Evolutionary conservation across 192 early-diverging fungal species (phyloP), one percentile per base, ranked within the genome.

Genomic region (Lobosporangium transversale): DNA sequence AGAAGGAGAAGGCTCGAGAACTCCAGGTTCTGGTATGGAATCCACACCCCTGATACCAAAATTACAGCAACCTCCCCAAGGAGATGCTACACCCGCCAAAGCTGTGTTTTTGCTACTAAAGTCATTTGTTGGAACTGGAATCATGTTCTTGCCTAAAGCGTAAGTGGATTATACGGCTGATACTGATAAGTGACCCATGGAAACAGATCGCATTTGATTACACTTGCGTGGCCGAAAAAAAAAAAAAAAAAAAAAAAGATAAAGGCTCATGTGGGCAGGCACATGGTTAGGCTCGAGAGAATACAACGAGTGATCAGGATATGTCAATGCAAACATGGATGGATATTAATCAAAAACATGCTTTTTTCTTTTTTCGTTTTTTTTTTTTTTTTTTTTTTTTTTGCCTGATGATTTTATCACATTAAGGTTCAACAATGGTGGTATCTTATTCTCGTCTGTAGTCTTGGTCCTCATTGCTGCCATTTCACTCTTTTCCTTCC

Each of bases 361-460:
- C n/a, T n/a, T n/a, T n/a, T n/a, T n/a, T n/a, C n/a, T n/a, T n/a
- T n/a, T n/a, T n/a, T n/a, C n/a, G n/a, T n/a, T n/a, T n/a, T n/a
- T n/a, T n/a, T n/a, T n/a, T n/a, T n/a, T n/a, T n/a, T n/a, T n/a
- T n/a, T n/a, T n/a, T n/a, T n/a, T n/a, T n/a, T n/a, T n/a, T n/a
- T n/a, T n/a, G n/a, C n/a, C n/a, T n/a, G n/a, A n/a, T n/a, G n/a
- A n/a, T n/a, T n/a, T n/a, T n/a, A n/a, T n/a, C n/a, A n/a, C n/a
- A n/a, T n/a, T n/a, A n/a, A 91, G 89, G 9, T 94, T 94, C 78
- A 86, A 81, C 60, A 92, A 93, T 63, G 93, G 93, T 32, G 93
- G 93, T 30, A 65, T 94, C 61, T 50, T 85, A 9, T 93, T 94
- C 55, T 91, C 91, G 11, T 81, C 86, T 8, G 26, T 85, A 9